Percentiles rank a stretch among this genome's conserved stretches.
Evolutionary conservation across 1,284 basidiomycete genomes (phyloP).

Genomic region (Cutaneotrichosporon sp.): DNA sequence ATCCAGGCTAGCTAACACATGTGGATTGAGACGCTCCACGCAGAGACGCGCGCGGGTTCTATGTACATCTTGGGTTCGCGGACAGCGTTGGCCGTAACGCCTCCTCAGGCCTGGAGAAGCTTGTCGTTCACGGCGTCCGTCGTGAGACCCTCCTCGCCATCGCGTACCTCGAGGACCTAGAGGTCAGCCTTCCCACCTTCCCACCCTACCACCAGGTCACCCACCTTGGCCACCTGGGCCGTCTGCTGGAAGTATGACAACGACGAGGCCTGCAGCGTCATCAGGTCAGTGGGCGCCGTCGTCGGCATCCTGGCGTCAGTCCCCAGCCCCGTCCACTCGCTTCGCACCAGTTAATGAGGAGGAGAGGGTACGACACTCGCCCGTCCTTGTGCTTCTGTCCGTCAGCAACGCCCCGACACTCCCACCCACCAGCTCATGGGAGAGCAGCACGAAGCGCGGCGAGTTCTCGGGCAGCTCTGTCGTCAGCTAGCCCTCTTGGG

Average conservation of each 20-base stretch:
- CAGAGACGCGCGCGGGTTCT: background rate
- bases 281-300: constrained; percentile 69
- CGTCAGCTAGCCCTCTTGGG: background rate
- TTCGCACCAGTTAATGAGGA: constrained; percentile 76
- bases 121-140: constrained; percentile 67
- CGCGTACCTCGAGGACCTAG: constrained; percentile 71
- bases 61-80: background rate
- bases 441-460: constrained; percentile 81
- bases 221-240: constrained; percentile 51
- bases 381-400: constrained; percentile 71
- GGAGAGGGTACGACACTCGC: constrained; percentile 77
- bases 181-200: background rate
- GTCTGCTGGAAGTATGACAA: constrained; percentile 75
- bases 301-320: constrained; percentile 58
- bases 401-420: background rate
- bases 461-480: constrained; percentile 86
- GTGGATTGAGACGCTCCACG: background rate
- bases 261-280: constrained; percentile 82
- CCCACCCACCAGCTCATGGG: constrained; percentile 66
- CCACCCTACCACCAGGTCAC: constrained; percentile 8
- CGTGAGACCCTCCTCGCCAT: constrained; percentile 77
- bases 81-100: too few species aligned
- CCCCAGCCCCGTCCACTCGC: constrained; percentile 3
- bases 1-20: background rate
- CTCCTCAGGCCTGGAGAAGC: constrained; percentile 53